Percentiles rank a stretch among this genome's conserved stretches.
These are phyloP conservation scores for Guadua angustifolia DNA, from an alignment of 176 grass and related monocot species.

Conservation along the genomic window DNA sequence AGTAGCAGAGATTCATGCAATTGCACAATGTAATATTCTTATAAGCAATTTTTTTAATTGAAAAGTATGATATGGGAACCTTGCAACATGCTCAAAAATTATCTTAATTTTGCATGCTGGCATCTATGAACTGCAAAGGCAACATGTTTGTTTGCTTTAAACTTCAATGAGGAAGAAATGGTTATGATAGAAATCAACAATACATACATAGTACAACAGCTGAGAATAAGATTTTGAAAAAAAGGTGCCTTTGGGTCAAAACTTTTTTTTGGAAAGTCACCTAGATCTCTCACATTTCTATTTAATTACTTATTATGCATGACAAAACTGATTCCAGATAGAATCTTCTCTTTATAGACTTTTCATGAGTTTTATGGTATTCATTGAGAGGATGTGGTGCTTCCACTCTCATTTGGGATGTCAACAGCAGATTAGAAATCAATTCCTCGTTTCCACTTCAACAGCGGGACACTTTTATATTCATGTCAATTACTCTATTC, in stretches of 20 bases:
- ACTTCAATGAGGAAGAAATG: not conserved
- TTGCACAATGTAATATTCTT: slow-evolving; percentile 47
- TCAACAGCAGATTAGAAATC: not conserved
- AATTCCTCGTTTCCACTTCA: not conserved
- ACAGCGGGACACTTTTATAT: not conserved
- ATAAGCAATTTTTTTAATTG: slow-evolving; percentile 35
- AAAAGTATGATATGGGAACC: slow-evolving; percentile 21
- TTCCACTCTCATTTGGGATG: slow-evolving; percentile 4
- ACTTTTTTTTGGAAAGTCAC: not conserved
- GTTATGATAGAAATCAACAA: slow-evolving; percentile 6
- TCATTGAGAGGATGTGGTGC: not conserved
- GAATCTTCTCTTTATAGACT: not conserved
- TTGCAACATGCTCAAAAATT: not conserved
- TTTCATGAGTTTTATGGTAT: not conserved
- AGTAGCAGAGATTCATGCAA: slow-evolving; percentile 26
- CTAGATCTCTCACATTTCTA: not conserved
- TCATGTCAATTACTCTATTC: not conserved
- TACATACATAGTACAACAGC: not conserved
- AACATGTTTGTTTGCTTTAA: not conserved
- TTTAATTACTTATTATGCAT: slow-evolving; percentile 7
- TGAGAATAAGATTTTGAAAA: not conserved
- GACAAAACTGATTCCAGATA: not conserved
- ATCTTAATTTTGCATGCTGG: slow-evolving; percentile 16
- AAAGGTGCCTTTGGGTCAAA: not conserved
- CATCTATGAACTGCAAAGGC: not conserved